Base-by-base conservation (phyloP, 2,329 filamentous ascomycete species). In the Metarhizium rileyi region DNA sequence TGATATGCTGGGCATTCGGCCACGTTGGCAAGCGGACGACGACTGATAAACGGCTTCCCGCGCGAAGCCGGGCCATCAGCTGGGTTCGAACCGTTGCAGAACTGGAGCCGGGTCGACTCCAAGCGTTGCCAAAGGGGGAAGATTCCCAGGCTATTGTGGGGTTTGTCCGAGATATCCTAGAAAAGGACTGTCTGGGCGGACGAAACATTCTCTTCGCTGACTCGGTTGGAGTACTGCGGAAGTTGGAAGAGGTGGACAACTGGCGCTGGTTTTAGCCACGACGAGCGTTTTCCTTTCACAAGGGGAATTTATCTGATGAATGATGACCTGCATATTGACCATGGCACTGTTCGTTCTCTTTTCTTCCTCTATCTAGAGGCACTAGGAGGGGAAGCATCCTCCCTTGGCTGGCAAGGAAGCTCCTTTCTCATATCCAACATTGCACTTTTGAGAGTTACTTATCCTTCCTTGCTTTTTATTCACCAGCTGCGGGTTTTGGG, bases 1-100 rank as follows among this genome's bases (percentile, higher is more conserved):
- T 83, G 46, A 75, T 82, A 54, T 80, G 75, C 64, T 83, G 79
- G 79, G 76, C 77, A 1, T 77, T 74, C 54, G 70, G 71, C 2
- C 66, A 75, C 50, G 52, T 53, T 8, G 55, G 55, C 35, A 60
- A 55, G 51, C 51, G 54, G 44, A 53, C 50, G 44, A 55, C 49
- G 16, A 52, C 46, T 38, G 54, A 42, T 25, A 55, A 53, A 38
- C 44, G 52, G 41, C 56, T 54, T 52, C 60, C 56, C 47, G 50
- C 30, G 33, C 60, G 54, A 49, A 57, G 57, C 44, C 59, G 62
- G 20, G 63, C 66, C 23, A 49, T 65, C 25, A 57, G 52, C 35
- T 73, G 66, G 72, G 61, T 70, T 54, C 63, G 66, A 49, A 62
- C 56, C 38, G 68, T 76, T 49, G 67, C 75, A 2, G 60, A 64